These are phyloP conservation scores for Mortierella hygrophila DNA, from an alignment of 192 early-diverging fungal genomes.

Conservation along the genomic window DNA sequence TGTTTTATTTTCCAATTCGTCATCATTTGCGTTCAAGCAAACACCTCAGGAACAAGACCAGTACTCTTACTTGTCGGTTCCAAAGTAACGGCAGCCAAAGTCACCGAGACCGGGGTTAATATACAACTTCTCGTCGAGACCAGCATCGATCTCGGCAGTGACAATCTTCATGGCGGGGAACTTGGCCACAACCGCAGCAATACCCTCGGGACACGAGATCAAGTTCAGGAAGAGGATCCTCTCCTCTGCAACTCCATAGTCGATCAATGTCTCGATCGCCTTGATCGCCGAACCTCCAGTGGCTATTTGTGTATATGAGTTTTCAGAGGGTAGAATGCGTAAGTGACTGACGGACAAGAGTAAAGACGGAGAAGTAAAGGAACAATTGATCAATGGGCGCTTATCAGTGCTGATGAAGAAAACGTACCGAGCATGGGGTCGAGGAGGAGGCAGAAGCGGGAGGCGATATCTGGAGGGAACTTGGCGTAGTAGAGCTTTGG, in stretches of 20 bases:
- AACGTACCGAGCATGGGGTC: slow-evolving; percentile 94
- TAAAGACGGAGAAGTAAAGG: neutral
- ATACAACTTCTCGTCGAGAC: slow-evolving; percentile 86
- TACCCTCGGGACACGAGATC: slow-evolving; percentile 89
- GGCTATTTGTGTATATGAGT: slow-evolving; percentile 60
- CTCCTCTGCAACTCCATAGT: slow-evolving; percentile 87
- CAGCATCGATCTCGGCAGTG: slow-evolving; percentile 87
- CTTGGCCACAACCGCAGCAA: slow-evolving; percentile 72
- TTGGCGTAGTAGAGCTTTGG: slow-evolving; percentile 95
- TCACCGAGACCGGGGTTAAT: slow-evolving; percentile 94
- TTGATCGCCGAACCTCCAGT: slow-evolving; percentile 96
- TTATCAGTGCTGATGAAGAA: neutral
- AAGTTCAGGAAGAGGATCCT: slow-evolving; percentile 93
- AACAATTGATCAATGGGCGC: neutral
- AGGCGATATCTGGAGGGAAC: slow-evolving; percentile 87
- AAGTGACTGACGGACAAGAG: neutral
- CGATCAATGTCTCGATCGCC: slow-evolving; percentile 89
- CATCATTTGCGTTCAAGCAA: neutral
- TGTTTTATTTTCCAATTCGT: neutral
- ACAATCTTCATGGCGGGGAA: slow-evolving; percentile 90
- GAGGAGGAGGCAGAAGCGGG: slow-evolving; percentile 86
- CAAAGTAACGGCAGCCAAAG: slow-evolving; percentile 94
- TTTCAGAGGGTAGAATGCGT: neutral
- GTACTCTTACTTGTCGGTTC: slow-evolving; percentile 67
- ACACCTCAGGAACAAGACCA: neutral